Evolutionary conservation across 2,329 filamentous ascomycete species (phyloP), one percentile per base, ranked within the genome.

Genomic region (Botrytis squamosa): DNA sequence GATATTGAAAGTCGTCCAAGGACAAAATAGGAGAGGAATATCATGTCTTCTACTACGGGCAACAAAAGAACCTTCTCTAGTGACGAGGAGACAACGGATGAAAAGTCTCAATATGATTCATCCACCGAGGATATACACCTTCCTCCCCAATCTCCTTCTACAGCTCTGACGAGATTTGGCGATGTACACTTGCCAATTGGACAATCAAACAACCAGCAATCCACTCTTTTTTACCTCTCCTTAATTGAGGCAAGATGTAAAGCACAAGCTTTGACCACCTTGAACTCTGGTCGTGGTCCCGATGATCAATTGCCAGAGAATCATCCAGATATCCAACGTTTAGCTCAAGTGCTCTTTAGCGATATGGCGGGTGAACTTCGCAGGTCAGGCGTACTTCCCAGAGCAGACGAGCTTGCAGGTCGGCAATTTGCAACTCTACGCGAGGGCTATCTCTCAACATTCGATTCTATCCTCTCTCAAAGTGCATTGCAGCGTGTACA

Each of bases 201-300:
- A 25, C 75, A 76, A 67, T 74, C 76, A 38, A 69, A 62, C 14
- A 74, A 74, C 29, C 76, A 80, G 57, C 78, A 79, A 68, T 73
- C 77, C 22, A 75, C 49, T 60, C 64, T 80, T 6, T 79, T 80
- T 40, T 78, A 78, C 71, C 76, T 81, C n/a, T 79, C 80, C 59
- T 73, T 81, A 49, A 79, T 81, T 1, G 80, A 81, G 71, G 78
- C 75, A 40, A 70, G 78, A 69, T 81, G 80, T 55, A 78, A 75
- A 44, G 78, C 74, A 38, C 79, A 80, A 74, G 80, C 79, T 42
- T 73, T 74, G 33, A 74, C 71, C 10, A 68, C 73, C 5, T 42
- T 80, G 64, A 81, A 81, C 73, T 52, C 74, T 55, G 49, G 73
- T 52, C 76, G 80, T 65, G 74, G 62, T 59, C 64, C 70, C 12